A percentile compares a stretch with the other conserved stretches of the same genome.
These are phyloP conservation scores for Verticillium klebahnii DNA, from an alignment of 2,329 filamentous ascomycete genomes.

Conservation along the genomic window DNA sequence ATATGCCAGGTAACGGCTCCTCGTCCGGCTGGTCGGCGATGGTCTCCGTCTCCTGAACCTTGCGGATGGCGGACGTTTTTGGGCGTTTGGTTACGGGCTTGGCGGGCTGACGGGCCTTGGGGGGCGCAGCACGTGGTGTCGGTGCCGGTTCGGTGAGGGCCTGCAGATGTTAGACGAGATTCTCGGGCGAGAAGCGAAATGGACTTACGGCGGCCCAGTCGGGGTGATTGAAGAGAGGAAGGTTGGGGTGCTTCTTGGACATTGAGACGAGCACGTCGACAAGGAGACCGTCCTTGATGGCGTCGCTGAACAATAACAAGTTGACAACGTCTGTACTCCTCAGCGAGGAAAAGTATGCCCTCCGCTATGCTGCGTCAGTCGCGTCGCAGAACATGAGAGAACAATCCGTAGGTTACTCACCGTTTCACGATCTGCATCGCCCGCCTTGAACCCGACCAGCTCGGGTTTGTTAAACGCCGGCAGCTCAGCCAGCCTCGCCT, in stretches of 20 bases:
- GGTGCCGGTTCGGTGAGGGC: neutral
- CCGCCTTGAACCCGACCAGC: slow-evolving; percentile 32
- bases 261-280: slow-evolving; percentile 36
- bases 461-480: slow-evolving; percentile 29
- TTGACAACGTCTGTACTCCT: slow-evolving; percentile 33
- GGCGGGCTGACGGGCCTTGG: neutral
- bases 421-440: slow-evolving; percentile 25
- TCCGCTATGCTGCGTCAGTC: slow-evolving; percentile 20
- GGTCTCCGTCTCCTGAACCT: slow-evolving; percentile 22
- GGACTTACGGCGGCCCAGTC: slow-evolving; percentile 27
- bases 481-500: slow-evolving; percentile 25
- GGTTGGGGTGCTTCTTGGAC: slow-evolving; percentile 35
- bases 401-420: slow-evolving; percentile 19
- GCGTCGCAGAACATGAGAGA: too few relatives aligned
- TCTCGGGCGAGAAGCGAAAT: neutral
- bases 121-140: neutral
- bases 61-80: slow-evolving; percentile 26
- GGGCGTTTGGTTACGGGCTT: slow-evolving; percentile 19
- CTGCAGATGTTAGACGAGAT: neutral
- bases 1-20: slow-evolving; percentile 30
- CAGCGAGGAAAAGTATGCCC: slow-evolving; percentile 32
- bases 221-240: slow-evolving; percentile 36
- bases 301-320: slow-evolving; percentile 34
- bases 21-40: slow-evolving; percentile 20
- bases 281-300: slow-evolving; percentile 34